Evolutionary conservation across 208 protist genomes (phyloP).

Genomic region (Leishmania amazonensis): DNA sequence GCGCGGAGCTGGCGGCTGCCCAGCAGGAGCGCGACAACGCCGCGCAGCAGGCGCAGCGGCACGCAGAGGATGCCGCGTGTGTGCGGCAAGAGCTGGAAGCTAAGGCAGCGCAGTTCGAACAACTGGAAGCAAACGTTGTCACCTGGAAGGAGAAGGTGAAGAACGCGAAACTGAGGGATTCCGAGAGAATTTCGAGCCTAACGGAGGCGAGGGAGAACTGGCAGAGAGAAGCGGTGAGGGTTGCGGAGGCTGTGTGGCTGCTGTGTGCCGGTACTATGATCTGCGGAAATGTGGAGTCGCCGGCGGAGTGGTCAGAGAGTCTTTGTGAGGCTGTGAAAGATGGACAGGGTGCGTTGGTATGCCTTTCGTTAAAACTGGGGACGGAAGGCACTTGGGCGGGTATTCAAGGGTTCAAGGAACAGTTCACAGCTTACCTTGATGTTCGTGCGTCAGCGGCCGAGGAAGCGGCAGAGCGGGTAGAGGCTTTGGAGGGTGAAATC

Average conservation of each 20-base stretch:
- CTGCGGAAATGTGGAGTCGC: background rate
- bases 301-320: background rate
- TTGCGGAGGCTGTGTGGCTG: background rate
- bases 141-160: background rate
- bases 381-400: background rate
- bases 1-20: background rate
- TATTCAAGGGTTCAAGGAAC: background rate
- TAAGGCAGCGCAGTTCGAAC: background rate
- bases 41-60: slow-evolving; percentile 4
- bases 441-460: background rate
- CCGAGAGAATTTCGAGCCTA: background rate
- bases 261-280: background rate
- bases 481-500: slow-evolving; percentile 1
- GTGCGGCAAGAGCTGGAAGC: background rate
- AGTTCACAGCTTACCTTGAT: background rate
- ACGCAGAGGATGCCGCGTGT: background rate
- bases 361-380: background rate
- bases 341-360: background rate
- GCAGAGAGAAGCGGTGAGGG: background rate
- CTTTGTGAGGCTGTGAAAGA: background rate
- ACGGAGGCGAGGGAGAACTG: background rate
- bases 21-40: background rate
- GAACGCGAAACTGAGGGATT: background rate
- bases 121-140: background rate
- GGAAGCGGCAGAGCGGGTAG: background rate